Base-by-base conservation (phyloP, 257 asterid genomes). In the Cordia subcordata region DNA sequence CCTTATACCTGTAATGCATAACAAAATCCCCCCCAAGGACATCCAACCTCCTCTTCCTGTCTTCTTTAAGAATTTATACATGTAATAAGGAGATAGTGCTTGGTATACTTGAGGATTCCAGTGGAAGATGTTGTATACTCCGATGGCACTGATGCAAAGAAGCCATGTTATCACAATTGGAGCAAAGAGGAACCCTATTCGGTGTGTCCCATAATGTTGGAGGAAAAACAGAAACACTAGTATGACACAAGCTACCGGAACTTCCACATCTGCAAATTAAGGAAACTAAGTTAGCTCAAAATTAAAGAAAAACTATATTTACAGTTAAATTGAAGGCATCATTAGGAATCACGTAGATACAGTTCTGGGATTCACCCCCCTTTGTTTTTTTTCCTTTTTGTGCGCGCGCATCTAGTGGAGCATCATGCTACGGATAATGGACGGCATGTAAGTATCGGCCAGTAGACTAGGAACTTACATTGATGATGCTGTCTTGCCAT, bases 161-260 rank as follows among this genome's bases (percentile, higher is more conserved):
- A 91, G 98, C 98, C 98, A 91, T 16, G 88, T 64, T 49, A 91
- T 86, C 52, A 91, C 94, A 11, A 91, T 68, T 0, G 98, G 98
- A 8, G 98, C 98, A 45, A 88, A 91, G 10, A 91, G 81, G 72
- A 85, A 83, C 32, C 98, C 98, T 42, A 91, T 51, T 47, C 92
- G 85, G 67, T 88, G 95, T 27, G 98, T 91, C 69, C 98, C 98
- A n/a, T 85, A 83, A 72, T 88, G 98, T 69, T 91, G 98, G 40
- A 91, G 91, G 62, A 68, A 85, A 53, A 91, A 91, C 55, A 91
- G 49, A 76, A 86, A 75, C 67, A 91, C 77, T 76, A 90, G 82
- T 71, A 91, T 91, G 61, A 68, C 51, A 58, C 98, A 91, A 58
- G 95, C 98, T 59, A 85, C 66, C 1, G 98, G 98, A 47, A 91